Percentiles rank a stretch among this genome's conserved stretches.
phyloP scores from a whole-genome alignment of 768 basidiomycete genomes.

The Collybia nuda region DNA sequence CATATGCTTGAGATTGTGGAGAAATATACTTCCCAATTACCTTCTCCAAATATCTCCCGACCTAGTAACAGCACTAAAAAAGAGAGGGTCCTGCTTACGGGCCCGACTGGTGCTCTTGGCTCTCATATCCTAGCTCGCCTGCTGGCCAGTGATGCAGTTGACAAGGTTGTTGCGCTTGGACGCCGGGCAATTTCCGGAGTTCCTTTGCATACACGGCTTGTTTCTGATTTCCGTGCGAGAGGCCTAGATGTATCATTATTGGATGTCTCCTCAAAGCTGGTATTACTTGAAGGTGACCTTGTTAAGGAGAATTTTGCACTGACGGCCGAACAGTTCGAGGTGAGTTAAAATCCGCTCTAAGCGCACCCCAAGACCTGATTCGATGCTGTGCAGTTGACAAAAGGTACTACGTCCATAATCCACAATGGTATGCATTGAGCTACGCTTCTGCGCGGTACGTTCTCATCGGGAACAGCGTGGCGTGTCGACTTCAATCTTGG shows the following conservation, averaged over 20 bases:
- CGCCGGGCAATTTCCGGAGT: background rate
- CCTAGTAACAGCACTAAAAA: too few relatives aligned
- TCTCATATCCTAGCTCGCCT: too few relatives aligned
- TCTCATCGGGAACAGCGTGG: slow-evolving; percentile 26
- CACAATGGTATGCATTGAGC: too few relatives aligned
- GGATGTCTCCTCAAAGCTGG: slow-evolving; percentile 24
- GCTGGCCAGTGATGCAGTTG: too few relatives aligned
- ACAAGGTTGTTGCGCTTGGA: too few relatives aligned
- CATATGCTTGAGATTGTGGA: too few relatives aligned
- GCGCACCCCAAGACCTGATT: background rate
- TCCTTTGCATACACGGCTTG: slow-evolving; percentile 22
- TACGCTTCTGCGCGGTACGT: background rate
- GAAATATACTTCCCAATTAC: too few relatives aligned
- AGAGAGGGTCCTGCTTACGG: too few relatives aligned
- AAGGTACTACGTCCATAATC: too few relatives aligned
- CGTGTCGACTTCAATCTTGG: slow-evolving; percentile 35
- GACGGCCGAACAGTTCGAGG: slow-evolving; percentile 12
- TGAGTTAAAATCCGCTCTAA: slow-evolving; percentile 1
- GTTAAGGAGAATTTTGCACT: slow-evolving; percentile 23
- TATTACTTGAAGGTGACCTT: slow-evolving; percentile 29
- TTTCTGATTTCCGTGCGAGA: slow-evolving; percentile 22
- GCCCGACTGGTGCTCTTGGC: too few relatives aligned
- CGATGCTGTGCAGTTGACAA: too few relatives aligned
- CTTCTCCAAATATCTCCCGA: too few relatives aligned
- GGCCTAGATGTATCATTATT: slow-evolving; percentile 25